Base-by-base conservation (phyloP, 2,329 filamentous ascomycete species). In the Colletotrichum sp. region DNA sequence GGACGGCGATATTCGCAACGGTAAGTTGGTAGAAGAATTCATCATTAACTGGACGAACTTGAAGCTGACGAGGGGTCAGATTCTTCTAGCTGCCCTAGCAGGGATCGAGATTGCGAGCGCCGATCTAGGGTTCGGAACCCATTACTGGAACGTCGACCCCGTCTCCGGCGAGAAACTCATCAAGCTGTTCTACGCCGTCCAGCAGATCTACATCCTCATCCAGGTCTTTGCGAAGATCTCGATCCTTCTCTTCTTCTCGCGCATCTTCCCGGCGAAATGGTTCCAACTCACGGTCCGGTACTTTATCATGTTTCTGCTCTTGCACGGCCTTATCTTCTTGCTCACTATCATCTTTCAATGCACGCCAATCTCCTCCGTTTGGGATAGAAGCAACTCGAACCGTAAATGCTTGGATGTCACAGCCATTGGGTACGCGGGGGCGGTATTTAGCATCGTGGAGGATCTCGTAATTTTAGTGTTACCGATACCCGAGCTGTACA, bases 401-500 rank as follows among this genome's bases (percentile, higher is more conserved):
- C 65, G 79, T 7, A 84, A 84, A 39, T 94, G 93, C 80, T 91
- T 88, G 64, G 89, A 93, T 80, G 91, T 92, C 52, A 86, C 93
- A 71, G 92, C 91, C 2, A 86, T 94, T 43, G 93, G 93, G 79
- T 90, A 93, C 12, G 91, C 92, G 7, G 93, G 92, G 2, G 91
- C 92, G 2, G 92, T 92, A 0, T 87, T 94, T 68, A 94, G 94
- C 83, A 92, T 94, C 77, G 90, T 93, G 70, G 93, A 93, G 21
- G 93, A 94, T 77, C 83, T 94, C 39, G 89, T 91, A 52, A 90
- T 94, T 36, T 85, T 94, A n/a, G 89, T 93, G 60, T 85, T 94
- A 14, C 92, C 92, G 0, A 91, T 93, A 84, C 91, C 91, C 4
- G 90, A 93, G 52, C 82, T 94, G 71, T 90, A 90, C 6, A 86